Evolutionary conservation across 768 basidiomycete genomes (phyloP).

Genomic region (Amanita rimosa): DNA sequence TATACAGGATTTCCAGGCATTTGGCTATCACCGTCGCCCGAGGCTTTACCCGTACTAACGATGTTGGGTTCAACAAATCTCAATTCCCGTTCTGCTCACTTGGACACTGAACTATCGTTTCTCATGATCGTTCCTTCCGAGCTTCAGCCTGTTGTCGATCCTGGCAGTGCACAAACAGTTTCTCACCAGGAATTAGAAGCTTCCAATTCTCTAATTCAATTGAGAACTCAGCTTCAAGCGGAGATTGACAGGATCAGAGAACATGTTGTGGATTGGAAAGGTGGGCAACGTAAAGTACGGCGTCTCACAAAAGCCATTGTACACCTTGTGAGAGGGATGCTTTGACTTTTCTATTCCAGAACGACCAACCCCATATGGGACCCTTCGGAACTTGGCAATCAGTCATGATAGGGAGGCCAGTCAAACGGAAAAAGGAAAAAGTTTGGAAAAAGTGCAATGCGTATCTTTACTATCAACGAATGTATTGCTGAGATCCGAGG

Average conservation of each 20-base stretch:
- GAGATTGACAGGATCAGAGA: slow-evolving; percentile 43
- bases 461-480: too few relatives aligned
- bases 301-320: slow-evolving; percentile 55
- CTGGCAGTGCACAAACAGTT: background rate
- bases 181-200: background rate
- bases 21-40: slow-evolving; percentile 61
- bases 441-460: too few relatives aligned
- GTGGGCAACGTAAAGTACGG: slow-evolving; percentile 44
- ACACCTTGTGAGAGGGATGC: slow-evolving; percentile 56
- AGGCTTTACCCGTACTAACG: slow-evolving; percentile 51
- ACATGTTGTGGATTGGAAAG: slow-evolving; percentile 48
- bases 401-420: background rate
- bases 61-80: slow-evolving; percentile 94
- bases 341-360: slow-evolving; percentile 14
- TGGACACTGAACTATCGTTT: slow-evolving; percentile 90
- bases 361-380: background rate
- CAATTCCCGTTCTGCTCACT: slow-evolving; percentile 80
- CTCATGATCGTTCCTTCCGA: slow-evolving; percentile 62
- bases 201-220: slow-evolving; percentile 11
- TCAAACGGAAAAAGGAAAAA: too few relatives aligned
- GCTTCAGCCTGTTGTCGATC: background rate
- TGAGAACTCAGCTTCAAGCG: slow-evolving; percentile 37
- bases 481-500: too few relatives aligned
- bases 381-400: background rate
- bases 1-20: slow-evolving; percentile 49